A percentile compares a stretch with the other conserved stretches of the same genome.
Conservation (phyloP, 2,329 filamentous ascomycete genomes). For the Pseudogymnoascus sp. region DNA sequence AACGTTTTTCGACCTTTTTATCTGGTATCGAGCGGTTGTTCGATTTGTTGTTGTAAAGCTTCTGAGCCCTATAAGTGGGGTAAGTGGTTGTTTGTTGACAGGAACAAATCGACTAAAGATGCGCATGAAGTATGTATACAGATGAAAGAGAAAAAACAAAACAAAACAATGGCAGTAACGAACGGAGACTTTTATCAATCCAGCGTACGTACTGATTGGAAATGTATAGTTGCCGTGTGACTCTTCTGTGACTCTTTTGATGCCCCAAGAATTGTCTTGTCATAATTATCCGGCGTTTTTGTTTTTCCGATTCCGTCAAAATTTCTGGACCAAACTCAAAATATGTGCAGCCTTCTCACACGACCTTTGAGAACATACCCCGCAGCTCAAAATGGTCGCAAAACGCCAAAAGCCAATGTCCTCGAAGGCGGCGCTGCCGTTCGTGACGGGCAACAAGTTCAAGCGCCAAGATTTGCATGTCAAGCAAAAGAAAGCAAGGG, state of each 20-base stretch:
- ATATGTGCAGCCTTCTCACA: neutral
- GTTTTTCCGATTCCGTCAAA: constrained; percentile 13
- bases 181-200: neutral
- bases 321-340: constrained; percentile 7
- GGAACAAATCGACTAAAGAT: constrained; percentile 32
- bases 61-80: constrained; percentile 23
- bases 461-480: constrained; percentile 72
- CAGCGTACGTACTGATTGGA: constrained; percentile 6
- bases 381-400: constrained; percentile 38
- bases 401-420: constrained; percentile 37
- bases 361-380: constrained; percentile 13
- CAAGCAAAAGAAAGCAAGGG: constrained; percentile 68
- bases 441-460: constrained; percentile 67
- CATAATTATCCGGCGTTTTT: neutral
- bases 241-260: neutral
- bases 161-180: neutral
- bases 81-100: constrained; percentile 19
- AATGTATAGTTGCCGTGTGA: neutral
- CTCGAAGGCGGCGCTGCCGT: constrained; percentile 39
- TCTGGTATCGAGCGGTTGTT: constrained; percentile 24
- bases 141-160: constrained; percentile 1
- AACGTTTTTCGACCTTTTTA: constrained; percentile 28
- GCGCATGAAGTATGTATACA: constrained; percentile 30
- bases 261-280: neutral
- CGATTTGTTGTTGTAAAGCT: constrained; percentile 32